phyloP scores from a whole-genome alignment of 768 basidiomycete genomes.

The Termitomyces sp. region DNA sequence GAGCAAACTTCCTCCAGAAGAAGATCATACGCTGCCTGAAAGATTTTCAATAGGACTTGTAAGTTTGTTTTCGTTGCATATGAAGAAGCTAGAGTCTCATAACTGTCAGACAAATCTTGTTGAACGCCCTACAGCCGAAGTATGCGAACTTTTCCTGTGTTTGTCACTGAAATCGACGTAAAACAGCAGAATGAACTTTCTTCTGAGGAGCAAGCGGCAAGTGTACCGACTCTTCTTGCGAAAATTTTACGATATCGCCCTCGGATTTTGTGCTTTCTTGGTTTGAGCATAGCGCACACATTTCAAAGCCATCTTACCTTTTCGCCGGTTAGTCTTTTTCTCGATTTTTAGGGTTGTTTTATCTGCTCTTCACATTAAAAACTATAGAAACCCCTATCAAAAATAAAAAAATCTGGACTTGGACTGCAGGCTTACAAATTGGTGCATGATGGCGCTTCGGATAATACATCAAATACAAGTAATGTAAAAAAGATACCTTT shows the following conservation, averaged over 20 bases:
- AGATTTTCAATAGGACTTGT: conserved; percentile 64
- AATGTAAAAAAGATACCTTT: background rate
- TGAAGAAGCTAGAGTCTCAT: background rate
- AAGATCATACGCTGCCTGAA: conserved; percentile 57
- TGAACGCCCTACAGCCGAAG: conserved; percentile 56
- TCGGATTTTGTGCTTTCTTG: conserved; percentile 71
- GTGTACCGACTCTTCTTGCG: conserved; percentile 50
- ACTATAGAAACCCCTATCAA: conserved; percentile 3
- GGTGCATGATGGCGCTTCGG: conserved; percentile 24
- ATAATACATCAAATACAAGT: conserved; percentile 3
- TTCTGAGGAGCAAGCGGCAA: conserved; percentile 38
- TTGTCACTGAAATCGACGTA: background rate
- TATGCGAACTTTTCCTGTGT: background rate
- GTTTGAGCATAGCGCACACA: conserved; percentile 52
- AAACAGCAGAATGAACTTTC: conserved; percentile 52
- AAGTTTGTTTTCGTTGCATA: conserved; percentile 16
- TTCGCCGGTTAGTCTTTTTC: conserved; percentile 6
- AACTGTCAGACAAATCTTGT: conserved; percentile 66
- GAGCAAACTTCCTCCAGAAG: conserved; percentile 41
- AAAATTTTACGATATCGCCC: conserved; percentile 59
- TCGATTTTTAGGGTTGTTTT: background rate
- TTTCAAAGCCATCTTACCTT: conserved; percentile 22
- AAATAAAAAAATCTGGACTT: background rate
- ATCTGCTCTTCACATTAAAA: background rate
- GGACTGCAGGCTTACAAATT: conserved; percentile 51